A percentile compares a stretch with the other conserved stretches of the same genome.
These are phyloP conservation scores for Thozetella sp. DNA, from an alignment of 495 filamentous ascomycete species.

Conservation along the genomic window DNA sequence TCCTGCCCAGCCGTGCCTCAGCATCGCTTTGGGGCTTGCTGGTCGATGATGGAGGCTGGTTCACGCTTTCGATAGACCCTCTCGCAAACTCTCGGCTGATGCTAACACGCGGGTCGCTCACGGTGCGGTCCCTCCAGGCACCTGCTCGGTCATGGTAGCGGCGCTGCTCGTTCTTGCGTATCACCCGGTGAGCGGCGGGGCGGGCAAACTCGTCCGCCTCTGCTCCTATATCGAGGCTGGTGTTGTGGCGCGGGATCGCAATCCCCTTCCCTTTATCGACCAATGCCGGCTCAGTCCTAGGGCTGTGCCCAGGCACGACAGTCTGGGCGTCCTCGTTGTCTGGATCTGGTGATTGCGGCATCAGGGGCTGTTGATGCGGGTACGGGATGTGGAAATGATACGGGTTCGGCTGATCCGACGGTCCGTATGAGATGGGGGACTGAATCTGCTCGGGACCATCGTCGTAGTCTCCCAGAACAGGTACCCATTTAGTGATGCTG, in stretches of 20 bases:
- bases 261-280: background rate
- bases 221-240: background rate
- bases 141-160: constrained; percentile 51
- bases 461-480: constrained; percentile 6
- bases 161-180: constrained; percentile 35
- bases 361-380: constrained; percentile 14
- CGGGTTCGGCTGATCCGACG: constrained; percentile 2
- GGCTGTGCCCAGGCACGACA: constrained; percentile 3
- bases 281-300: background rate
- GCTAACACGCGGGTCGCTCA: constrained; percentile 47
- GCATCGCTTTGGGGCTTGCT: constrained; percentile 28
- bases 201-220: constrained; percentile 10
- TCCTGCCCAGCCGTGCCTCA: constrained; percentile 35
- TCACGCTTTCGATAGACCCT: constrained; percentile 24
- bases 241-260: background rate
- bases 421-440: constrained; percentile 5
- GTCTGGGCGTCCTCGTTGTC: constrained; percentile 17
- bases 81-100: constrained; percentile 39
- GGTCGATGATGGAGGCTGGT: background rate
- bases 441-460: constrained; percentile 7
- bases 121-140: constrained; percentile 44
- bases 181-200: constrained; percentile 43
- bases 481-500: constrained; percentile 30
- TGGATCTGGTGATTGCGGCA: constrained; percentile 18
- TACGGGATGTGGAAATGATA: constrained; percentile 16